Base-by-base conservation (phyloP, 2,329 filamentous ascomycete species). In the Colletotrichum kahawae region DNA sequence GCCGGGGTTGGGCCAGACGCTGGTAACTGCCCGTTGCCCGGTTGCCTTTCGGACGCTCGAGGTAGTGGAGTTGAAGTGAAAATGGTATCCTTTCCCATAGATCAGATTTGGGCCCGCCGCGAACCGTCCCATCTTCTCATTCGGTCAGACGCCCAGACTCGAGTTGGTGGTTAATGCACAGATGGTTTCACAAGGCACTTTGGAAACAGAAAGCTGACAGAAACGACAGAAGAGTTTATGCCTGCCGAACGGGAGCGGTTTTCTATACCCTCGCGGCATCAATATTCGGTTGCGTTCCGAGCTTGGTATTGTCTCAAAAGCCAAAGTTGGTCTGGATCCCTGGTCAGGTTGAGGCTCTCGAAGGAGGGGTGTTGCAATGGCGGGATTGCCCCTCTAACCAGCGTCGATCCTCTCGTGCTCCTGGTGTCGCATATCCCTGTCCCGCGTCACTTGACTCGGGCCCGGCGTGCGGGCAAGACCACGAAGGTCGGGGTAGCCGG, bases 341-440 rank as follows among this genome's bases (percentile, higher is more conserved):
- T 34, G 56, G 70, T 36, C 21, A 34, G 13, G 31, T 34, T 60
- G 69, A 64, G 63, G 70, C 48, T 73, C 73, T 70, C 13, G 24
- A 16, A 48, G 34, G 27, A 18, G 43, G 27, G 31, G 31, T 57
- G 31, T 21, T 21, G 21, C 57, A 27, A 68, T 38, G 62, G 57
- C 29, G 48, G 48, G 56, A 64, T 62, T 43, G 24, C 14, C 36
- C 57, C 48, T 60, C 69, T 24, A 72, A 56, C 43, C 63, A 72
- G 62, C 21, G 69, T 67, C 69, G 69, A 72, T 72, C 63, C 43
- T 74, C 60, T 21, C 31, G 31, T 31, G 33, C 13, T 62, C 38
- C 33, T 54, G 69, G 69, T 64, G 72, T 75, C 72, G 56, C 72
- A 72, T 57, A 75, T 75, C 72, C 72, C 72, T 68, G 63, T 34